Evolutionary conservation across 2,329 filamentous ascomycete genomes (phyloP).

Genomic region (Penicillium hordei): DNA sequence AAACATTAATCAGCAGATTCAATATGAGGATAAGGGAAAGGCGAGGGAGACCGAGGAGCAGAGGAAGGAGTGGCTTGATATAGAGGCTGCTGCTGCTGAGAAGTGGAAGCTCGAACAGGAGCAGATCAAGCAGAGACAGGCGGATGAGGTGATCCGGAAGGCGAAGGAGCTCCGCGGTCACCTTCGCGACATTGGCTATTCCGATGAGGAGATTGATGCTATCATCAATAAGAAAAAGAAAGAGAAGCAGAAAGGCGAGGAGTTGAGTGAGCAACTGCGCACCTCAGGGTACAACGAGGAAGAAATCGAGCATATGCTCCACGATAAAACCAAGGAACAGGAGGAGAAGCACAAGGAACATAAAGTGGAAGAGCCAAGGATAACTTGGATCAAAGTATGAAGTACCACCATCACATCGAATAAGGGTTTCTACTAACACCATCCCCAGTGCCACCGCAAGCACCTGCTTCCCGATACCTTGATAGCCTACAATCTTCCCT

Average conservation of each 20-base stretch:
- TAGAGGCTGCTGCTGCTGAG: slow-evolving; percentile 44
- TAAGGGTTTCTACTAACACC: slow-evolving; percentile 7
- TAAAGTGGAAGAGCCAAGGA: too few relatives aligned
- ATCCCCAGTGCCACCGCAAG: slow-evolving; percentile 44
- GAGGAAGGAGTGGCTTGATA: slow-evolving; percentile 31
- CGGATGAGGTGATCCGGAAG: slow-evolving; percentile 33
- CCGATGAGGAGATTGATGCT: slow-evolving; percentile 44
- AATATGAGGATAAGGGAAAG: too few relatives aligned
- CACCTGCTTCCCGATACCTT: slow-evolving; percentile 49
- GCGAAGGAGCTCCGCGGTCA: slow-evolving; percentile 38
- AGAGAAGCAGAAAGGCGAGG: slow-evolving; percentile 26
- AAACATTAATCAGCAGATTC: too few relatives aligned
- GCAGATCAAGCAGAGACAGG: slow-evolving; percentile 27
- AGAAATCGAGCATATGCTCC: too few relatives aligned
- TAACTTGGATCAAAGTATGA: slow-evolving; percentile 48
- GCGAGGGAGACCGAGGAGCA: slow-evolving; percentile 30
- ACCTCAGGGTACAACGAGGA: too few relatives aligned
- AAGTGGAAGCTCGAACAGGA: slow-evolving; percentile 38
- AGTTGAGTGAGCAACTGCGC: too few relatives aligned
- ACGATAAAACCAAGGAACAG: too few relatives aligned
- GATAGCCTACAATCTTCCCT: slow-evolving; percentile 46
- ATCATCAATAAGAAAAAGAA: slow-evolving; percentile 44
- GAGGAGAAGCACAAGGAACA: slow-evolving; percentile 25
- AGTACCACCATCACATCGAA: not conserved
- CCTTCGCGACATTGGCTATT: slow-evolving; percentile 41